Conservation (phyloP, 495 filamentous ascomycete genomes). For the Aspergillus baeticus region DNA sequence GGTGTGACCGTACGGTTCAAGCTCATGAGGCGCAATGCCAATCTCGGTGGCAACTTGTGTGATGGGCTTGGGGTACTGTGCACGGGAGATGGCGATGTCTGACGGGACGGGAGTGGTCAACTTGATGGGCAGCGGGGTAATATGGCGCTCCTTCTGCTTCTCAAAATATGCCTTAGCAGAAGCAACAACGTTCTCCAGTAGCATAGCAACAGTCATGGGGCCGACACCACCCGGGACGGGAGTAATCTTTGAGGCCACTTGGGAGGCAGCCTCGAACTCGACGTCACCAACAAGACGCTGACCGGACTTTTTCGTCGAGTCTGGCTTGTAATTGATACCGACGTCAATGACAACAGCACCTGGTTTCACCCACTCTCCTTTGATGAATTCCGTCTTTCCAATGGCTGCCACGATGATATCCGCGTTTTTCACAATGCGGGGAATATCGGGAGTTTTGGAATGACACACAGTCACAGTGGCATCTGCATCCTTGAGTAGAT, state of each 20-base stretch:
- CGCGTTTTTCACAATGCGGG: slow-evolving; percentile 72
- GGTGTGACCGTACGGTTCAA: slow-evolving; percentile 91
- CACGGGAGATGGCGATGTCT: slow-evolving; percentile 88
- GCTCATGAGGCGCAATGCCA: slow-evolving; percentile 78
- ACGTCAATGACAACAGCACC: slow-evolving; percentile 96
- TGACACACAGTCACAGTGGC: slow-evolving; percentile 97
- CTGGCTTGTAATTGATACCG: slow-evolving; percentile 94
- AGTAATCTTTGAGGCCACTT: slow-evolving; percentile 93
- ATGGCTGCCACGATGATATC: slow-evolving; percentile 93
- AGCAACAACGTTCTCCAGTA: slow-evolving; percentile 90
- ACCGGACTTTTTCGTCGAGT: slow-evolving; percentile 90
- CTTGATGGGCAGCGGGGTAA: slow-evolving; percentile 76
- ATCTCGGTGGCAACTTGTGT: slow-evolving; percentile 80
- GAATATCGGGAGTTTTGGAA: slow-evolving; percentile 74
- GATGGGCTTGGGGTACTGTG: slow-evolving; percentile 87
- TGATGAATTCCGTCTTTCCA: slow-evolving; percentile 81
- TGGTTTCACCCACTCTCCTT: slow-evolving; percentile 92
- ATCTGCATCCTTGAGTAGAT: slow-evolving; percentile 89
- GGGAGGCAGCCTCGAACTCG: slow-evolving; percentile 79
- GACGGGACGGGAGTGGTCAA: slow-evolving; percentile 77
- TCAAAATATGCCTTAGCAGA: slow-evolving; percentile 80
- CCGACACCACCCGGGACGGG: slow-evolving; percentile 96
- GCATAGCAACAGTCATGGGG: slow-evolving; percentile 97
- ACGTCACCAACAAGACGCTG: slow-evolving; percentile 95
- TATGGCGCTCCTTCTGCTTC: slow-evolving; percentile 70